A percentile compares a stretch with the other conserved stretches of the same genome.
Conservation (phyloP, 257 asterid species). For the Lavandula angustifolia region DNA sequence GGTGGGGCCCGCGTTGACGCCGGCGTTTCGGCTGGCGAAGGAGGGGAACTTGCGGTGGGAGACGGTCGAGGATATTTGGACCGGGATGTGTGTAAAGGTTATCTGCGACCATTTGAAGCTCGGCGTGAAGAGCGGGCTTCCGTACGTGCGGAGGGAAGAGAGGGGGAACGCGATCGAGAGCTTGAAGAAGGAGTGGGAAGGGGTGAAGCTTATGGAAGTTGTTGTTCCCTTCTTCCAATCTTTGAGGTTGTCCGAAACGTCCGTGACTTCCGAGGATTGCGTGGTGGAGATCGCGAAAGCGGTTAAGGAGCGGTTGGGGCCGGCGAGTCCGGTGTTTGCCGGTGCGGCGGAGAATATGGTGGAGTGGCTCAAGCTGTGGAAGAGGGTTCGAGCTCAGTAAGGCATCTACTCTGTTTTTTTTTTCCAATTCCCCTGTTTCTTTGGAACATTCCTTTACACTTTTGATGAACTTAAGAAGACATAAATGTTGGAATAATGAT, state of each 20-base stretch:
- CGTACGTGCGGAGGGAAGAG: conserved; percentile 88
- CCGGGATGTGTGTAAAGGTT: conserved; percentile 86
- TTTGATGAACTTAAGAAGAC: conserved; percentile 15
- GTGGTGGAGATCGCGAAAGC: conserved; percentile 74
- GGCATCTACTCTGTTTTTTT: neutral
- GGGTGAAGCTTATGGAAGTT: conserved; percentile 93
- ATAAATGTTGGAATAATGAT: conserved; percentile 20
- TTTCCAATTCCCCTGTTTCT: neutral
- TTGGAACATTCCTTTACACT: neutral
- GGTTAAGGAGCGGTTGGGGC: conserved; percentile 63
- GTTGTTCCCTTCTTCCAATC: conserved; percentile 90
- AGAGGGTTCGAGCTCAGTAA: conserved; percentile 43
- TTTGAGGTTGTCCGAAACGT: conserved; percentile 49
- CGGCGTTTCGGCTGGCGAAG: conserved; percentile 71
- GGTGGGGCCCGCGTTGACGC: conserved; percentile 80
- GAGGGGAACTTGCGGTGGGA: conserved; percentile 96
- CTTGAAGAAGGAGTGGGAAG: conserved; percentile 95
- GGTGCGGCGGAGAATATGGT: conserved; percentile 74
- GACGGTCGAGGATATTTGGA: conserved; percentile 87
- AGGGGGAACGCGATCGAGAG: conserved; percentile 76
- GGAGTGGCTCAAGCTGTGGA: conserved; percentile 89
- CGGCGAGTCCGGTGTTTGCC: conserved; percentile 51
- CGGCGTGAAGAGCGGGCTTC: conserved; percentile 89
- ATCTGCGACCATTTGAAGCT: conserved; percentile 75
- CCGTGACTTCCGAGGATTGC: conserved; percentile 72